phyloP scores from a whole-genome alignment of 805 yeast species.

The Hanseniaspora singularis region DNA sequence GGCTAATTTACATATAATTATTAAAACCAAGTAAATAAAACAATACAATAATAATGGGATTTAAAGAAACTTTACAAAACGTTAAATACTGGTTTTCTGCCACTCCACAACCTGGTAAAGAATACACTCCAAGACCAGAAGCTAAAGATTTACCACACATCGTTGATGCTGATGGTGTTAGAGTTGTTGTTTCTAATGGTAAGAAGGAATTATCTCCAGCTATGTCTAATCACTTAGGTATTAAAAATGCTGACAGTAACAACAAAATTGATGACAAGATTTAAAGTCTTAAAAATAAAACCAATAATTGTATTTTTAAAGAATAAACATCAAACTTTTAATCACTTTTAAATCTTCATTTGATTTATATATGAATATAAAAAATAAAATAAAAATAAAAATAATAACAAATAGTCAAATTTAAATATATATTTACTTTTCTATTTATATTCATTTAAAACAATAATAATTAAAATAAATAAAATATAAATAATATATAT shows the following conservation, averaged over 20 bases:
- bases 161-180: conserved; percentile 22
- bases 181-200: conserved; percentile 25
- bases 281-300: not conserved
- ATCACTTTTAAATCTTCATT: no score
- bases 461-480: no score
- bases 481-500: no score
- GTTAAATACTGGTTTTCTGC: conserved; percentile 21
- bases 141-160: conserved; percentile 24
- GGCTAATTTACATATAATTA: no score
- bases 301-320: not conserved
- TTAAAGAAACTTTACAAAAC: conserved; percentile 19
- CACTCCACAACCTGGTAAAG: conserved; percentile 22
- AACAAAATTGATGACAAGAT: conserved; percentile 20
- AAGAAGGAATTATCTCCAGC: conserved; percentile 23
- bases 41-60: conserved; percentile 9
- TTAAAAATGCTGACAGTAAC: conserved; percentile 16
- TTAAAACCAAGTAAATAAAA: no score
- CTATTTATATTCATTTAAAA: no score
- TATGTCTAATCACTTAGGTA: conserved; percentile 20
- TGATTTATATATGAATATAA: no score
- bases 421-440: no score
- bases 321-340: not conserved
- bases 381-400: no score
- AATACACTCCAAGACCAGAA: conserved; percentile 20
- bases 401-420: not conserved